phyloP scores from a whole-genome alignment of 23 red algal species.

The Gracilaria vermiculophylla region DNA sequence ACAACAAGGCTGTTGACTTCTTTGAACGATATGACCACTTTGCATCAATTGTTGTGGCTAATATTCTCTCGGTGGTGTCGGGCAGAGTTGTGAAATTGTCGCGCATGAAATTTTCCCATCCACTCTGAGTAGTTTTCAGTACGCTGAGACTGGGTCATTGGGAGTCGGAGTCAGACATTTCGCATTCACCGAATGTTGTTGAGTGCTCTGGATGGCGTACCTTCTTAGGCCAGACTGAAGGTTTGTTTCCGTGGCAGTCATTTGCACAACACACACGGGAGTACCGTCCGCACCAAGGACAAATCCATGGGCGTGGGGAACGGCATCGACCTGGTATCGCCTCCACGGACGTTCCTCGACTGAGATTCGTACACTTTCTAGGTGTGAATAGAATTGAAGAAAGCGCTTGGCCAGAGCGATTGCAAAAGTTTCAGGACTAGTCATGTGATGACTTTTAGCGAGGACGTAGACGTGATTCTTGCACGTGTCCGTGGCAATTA shows the following conservation, averaged over 20 bases:
- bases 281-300: constrained; percentile 23
- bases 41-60: constrained; percentile 49
- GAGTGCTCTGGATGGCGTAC: background rate
- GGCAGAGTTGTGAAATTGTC: constrained; percentile 81
- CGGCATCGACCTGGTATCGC: constrained; percentile 15
- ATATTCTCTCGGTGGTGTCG: constrained; percentile 69
- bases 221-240: constrained; percentile 8
- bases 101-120: constrained; percentile 68
- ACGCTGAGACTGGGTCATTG: constrained; percentile 34
- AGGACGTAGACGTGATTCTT: constrained; percentile 85
- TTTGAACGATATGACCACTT: constrained; percentile 33
- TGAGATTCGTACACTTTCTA: background rate
- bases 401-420: constrained; percentile 54
- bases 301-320: constrained; percentile 75
- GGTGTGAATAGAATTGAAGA: constrained; percentile 51
- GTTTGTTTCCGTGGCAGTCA: background rate
- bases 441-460: constrained; percentile 58
- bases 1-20: background rate
- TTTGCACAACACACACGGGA: background rate
- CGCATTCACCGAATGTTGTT: background rate
- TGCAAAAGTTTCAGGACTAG: constrained; percentile 61
- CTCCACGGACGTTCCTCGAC: constrained; percentile 62
- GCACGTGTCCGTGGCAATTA: constrained; percentile 89
- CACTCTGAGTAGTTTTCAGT: constrained; percentile 84
- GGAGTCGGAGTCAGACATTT: background rate